Conservation (phyloP, 2,329 filamentous ascomycete genomes). For the Apiospora marii region DNA sequence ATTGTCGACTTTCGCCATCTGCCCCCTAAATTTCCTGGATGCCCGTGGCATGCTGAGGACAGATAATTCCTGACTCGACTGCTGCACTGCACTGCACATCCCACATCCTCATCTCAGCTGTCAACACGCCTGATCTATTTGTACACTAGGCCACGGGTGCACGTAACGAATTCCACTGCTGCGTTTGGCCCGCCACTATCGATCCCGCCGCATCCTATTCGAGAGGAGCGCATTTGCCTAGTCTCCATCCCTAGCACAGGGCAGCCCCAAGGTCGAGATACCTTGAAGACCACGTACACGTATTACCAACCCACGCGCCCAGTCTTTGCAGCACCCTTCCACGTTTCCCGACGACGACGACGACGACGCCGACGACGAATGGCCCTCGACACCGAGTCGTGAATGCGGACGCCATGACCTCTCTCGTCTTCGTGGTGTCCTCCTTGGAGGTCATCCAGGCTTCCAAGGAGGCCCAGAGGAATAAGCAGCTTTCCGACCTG, state of each 20-base stretch:
- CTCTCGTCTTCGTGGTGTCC: slow-evolving; percentile 93
- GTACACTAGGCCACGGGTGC: slow-evolving; percentile 1
- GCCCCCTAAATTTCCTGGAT: slow-evolving; percentile 6
- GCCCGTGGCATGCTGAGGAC: slow-evolving; percentile 15
- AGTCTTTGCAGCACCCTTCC: not conserved
- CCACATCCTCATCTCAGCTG: not conserved
- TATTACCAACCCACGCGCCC: slow-evolving; percentile 4
- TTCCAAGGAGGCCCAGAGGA: slow-evolving; percentile 89
- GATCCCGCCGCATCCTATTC: slow-evolving; percentile 18
- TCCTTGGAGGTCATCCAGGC: slow-evolving; percentile 90
- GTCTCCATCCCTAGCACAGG: slow-evolving; percentile 6
- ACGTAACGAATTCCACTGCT: slow-evolving; percentile 16
- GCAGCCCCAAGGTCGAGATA: not conserved
- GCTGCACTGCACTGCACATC: not conserved
- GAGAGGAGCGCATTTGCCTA: slow-evolving; percentile 12
- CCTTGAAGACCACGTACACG: slow-evolving; percentile 2
- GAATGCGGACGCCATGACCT: slow-evolving; percentile 73
- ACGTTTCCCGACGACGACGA: not conserved
- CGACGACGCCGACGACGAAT: slow-evolving; percentile 21
- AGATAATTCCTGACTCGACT: slow-evolving; percentile 13
- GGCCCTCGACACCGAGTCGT: slow-evolving; percentile 14
- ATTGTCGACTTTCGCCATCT: not conserved
- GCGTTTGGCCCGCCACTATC: slow-evolving; percentile 12
- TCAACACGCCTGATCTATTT: not conserved
- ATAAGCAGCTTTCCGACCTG: slow-evolving; percentile 82